Evolutionary conservation across 768 basidiomycete genomes (phyloP).

Genomic region (Heimioporus sp.): DNA sequence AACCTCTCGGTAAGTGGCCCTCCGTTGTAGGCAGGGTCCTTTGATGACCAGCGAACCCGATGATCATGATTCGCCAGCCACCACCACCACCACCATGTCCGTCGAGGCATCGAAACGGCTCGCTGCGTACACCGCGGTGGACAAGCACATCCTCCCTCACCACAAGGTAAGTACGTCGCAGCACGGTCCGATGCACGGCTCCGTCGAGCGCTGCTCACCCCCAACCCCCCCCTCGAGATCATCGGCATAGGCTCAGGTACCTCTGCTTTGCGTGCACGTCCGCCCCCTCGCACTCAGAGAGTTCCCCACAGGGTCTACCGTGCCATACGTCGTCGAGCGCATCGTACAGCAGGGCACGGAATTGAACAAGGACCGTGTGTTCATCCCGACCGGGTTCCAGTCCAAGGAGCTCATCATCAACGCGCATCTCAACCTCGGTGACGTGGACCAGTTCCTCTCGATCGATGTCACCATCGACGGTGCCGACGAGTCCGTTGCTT

Average conservation of each 20-base stretch:
- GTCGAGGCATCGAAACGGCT: slow-evolving; percentile 86
- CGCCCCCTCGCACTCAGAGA: slow-evolving; percentile 2
- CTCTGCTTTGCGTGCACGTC: background rate
- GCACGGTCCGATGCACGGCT: slow-evolving; percentile 17
- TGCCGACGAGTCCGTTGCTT: slow-evolving; percentile 80
- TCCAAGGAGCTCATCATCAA: slow-evolving; percentile 92
- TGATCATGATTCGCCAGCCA: too few species aligned
- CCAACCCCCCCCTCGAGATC: slow-evolving; percentile 54
- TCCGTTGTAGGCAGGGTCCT: background rate
- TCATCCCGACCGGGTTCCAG: slow-evolving; percentile 95
- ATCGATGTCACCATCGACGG: slow-evolving; percentile 99
- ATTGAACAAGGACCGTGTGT: slow-evolving; percentile 77
- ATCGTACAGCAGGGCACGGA: slow-evolving; percentile 81
- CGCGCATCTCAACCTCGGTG: slow-evolving; percentile 75
- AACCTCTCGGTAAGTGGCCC: too few species aligned
- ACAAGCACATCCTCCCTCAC: slow-evolving; percentile 77
- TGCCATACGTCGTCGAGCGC: slow-evolving; percentile 94
- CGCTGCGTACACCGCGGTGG: slow-evolving; percentile 94
- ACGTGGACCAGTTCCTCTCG: slow-evolving; percentile 82
- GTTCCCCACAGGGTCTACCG: slow-evolving; percentile 73
- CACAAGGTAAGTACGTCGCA: too few species aligned
- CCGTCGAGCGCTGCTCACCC: slow-evolving; percentile 2
- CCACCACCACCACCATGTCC: too few species aligned
- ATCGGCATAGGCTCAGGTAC: slow-evolving; percentile 87
- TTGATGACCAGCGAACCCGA: too few species aligned